These are phyloP conservation scores for Vanilla planifolia DNA, from an alignment of 106 monocot genomes.

Conservation along the genomic window DNA sequence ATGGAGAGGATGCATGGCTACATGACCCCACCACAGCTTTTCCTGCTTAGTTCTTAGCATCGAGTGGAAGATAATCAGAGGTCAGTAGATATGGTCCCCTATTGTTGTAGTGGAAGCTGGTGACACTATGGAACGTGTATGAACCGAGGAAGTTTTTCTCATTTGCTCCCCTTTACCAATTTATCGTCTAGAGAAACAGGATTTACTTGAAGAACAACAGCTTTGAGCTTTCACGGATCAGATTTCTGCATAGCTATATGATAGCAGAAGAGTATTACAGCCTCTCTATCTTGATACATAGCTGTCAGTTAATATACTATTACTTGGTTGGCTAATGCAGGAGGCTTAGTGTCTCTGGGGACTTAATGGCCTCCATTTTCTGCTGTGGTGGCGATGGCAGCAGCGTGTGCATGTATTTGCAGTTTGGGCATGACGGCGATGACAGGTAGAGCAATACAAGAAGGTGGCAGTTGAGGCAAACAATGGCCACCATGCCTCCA, in stretches of 20 bases:
- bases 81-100: no score
- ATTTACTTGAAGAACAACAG: neutral
- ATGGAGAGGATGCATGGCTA: neutral
- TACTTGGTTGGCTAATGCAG: conserved; percentile 32
- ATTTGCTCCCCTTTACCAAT: neutral
- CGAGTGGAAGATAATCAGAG: no score
- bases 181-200: neutral
- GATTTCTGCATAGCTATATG: neutral
- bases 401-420: conserved; percentile 76
- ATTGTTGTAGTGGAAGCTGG: no score
- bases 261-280: neutral
- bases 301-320: neutral
- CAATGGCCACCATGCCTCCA: conserved; percentile 53
- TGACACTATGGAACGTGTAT: neutral
- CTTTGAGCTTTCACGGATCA: conserved; percentile 3
- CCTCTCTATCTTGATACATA: neutral
- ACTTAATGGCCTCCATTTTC: conserved; percentile 19
- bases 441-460: conserved; percentile 85
- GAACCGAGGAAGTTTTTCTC: neutral
- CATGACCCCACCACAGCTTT: neutral
- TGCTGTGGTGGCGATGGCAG: conserved; percentile 14
- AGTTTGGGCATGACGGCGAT: conserved; percentile 89
- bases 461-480: conserved; percentile 81
- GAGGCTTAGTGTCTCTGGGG: conserved; percentile 78
- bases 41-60: neutral